Percentiles rank a stretch among this genome's conserved stretches.
Conservation (phyloP, 2,329 filamentous ascomycete species). For the Xylaria multiplex region DNA sequence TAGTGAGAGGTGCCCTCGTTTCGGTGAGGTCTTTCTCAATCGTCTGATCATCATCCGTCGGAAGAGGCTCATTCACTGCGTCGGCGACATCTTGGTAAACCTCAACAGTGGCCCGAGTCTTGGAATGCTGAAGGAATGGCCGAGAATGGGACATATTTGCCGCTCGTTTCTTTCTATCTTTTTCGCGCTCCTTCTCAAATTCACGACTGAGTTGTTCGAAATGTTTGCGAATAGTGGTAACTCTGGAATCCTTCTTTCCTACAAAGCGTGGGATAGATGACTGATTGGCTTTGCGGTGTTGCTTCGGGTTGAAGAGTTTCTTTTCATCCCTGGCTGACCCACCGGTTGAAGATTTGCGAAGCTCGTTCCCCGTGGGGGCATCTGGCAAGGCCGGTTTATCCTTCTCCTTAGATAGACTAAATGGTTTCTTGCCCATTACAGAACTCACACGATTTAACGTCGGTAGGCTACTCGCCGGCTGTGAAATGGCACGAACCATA, state of each 20-base stretch:
- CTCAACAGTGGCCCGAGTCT: conserved; percentile 94
- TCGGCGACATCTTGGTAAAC: conserved; percentile 95
- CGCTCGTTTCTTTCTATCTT: conserved; percentile 83
- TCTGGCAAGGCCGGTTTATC: conserved; percentile 44
- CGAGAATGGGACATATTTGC: conserved; percentile 79
- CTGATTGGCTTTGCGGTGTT: conserved; percentile 69
- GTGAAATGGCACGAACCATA: conserved; percentile 63
- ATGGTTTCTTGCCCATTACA: conserved; percentile 54
- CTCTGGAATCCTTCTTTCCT: conserved; percentile 78
- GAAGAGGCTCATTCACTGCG: conserved; percentile 83
- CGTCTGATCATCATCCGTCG: conserved; percentile 69
- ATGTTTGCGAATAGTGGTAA: conserved; percentile 91
- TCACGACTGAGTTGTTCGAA: conserved; percentile 97
- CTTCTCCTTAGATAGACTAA: conserved; percentile 47
- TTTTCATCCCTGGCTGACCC: conserved; percentile 70
- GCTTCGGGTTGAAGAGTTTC: conserved; percentile 71
- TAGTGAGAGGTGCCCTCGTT: conserved; percentile 42
- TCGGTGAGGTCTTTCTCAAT: conserved; percentile 50
- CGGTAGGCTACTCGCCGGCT: conserved; percentile 55
- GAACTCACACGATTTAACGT: conserved; percentile 59
- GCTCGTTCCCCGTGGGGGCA: conserved; percentile 45
- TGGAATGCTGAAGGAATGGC: conserved; percentile 84
- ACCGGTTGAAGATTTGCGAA: conserved; percentile 51
- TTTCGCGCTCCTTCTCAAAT: conserved; percentile 92
- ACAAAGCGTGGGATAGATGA: conserved; percentile 92